Evolutionary conservation across 2,329 filamentous ascomycete genomes (phyloP).

Genomic region (Apiospora phragmitis): DNA sequence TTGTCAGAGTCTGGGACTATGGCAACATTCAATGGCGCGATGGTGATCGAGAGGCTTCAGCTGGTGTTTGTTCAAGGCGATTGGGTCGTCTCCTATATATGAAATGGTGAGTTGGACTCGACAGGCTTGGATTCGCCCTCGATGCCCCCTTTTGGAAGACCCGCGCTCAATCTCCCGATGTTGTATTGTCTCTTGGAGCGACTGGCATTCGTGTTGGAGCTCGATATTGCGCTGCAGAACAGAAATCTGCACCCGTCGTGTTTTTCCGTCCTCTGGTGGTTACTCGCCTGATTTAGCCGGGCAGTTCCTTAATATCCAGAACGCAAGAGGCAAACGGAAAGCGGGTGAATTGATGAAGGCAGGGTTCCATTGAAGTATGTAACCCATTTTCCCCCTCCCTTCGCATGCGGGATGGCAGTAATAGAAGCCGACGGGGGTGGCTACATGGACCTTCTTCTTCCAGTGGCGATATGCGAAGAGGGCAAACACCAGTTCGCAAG

Average conservation of each 20-base stretch:
- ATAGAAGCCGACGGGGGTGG: neutral
- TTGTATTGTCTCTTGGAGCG: neutral
- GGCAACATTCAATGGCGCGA: neutral
- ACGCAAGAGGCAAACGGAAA: neutral
- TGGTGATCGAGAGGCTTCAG: neutral
- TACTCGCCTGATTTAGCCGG: neutral
- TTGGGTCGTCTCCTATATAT: neutral
- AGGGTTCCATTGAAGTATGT: neutral
- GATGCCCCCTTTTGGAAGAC: no score
- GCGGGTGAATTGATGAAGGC: neutral
- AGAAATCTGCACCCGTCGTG: neutral
- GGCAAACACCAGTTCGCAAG: neutral
- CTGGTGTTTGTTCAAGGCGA: neutral
- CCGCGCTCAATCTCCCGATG: neutral
- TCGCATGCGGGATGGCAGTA: neutral
- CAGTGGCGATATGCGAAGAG: neutral
- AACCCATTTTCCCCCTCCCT: neutral
- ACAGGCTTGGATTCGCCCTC: neutral
- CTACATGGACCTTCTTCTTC: neutral
- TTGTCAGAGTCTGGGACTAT: neutral
- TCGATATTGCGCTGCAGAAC: neutral
- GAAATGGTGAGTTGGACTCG: neutral
- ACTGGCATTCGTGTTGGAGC: neutral
- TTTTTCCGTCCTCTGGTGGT: neutral
- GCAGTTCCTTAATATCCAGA: constrained; percentile 2